Evolutionary conservation across 2,329 filamentous ascomycete species (phyloP), one percentile per base, ranked within the genome.

Genomic region (Bipolaris bicolor): DNA sequence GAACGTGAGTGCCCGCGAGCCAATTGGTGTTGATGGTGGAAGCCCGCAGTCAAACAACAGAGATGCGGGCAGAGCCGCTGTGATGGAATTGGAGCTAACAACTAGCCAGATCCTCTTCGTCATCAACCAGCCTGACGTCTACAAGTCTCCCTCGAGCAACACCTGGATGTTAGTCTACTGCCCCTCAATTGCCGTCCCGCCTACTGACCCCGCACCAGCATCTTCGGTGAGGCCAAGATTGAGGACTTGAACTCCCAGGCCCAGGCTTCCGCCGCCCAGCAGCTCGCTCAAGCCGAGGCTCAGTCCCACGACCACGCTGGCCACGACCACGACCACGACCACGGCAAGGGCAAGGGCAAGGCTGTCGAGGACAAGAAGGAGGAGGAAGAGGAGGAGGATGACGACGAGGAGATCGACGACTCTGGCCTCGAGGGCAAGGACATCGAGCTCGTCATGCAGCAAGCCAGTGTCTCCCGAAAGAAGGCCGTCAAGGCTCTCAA

Each of bases 171-270:
- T 83, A 87, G 92, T 80, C 53, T 24, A n/a, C 29, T 55, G 36
- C 44, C 31, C 37, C 39, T 39, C 54, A 53, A 60, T 62, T 43
- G 40, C 40, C 29, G 22, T 53, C 36, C 49, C 41, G 50, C 54
- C 46, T 60, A 57, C 61, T 76, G 57, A 71, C 67, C 64, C 58
- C 60, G 49, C 61, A 68, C 57, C 71, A 97, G 94, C 83, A 96
- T 98, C 81, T 99, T 99, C 79, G 95, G 95, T 80, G 96, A 99
- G 86, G 95, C 96, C 78, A 99, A 99, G 91, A 98, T 99, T 69
- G 95, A 99, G 88, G 96, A 99, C 82, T 86, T 98, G 76, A 99
- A 98, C 89, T 96, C 95, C 74, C 91, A 94, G 78, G 94, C 94
- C 75, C 95, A 98, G 85, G 91, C 94, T 74, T 92, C 91, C 70